These are phyloP conservation scores for Excoecaria cochinchinensis DNA, from an alignment of 345 rosid genomes.

Conservation along the genomic window DNA sequence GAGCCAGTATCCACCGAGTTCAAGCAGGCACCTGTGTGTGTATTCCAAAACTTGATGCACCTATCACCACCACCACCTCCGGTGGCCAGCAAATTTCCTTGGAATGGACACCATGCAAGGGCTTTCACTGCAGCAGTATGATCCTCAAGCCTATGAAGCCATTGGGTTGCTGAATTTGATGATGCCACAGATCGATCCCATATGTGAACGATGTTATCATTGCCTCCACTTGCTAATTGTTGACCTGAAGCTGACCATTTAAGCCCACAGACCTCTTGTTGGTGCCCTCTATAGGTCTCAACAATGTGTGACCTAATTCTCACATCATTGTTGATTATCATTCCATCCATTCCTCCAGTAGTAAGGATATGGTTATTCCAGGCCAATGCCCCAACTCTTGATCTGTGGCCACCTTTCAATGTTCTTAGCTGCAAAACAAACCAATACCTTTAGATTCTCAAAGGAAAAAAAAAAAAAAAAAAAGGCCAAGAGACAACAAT, in stretches of 20 bases:
- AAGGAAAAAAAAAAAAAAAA: background rate
- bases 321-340: constrained; percentile 49
- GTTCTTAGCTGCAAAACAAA: constrained; percentile 32
- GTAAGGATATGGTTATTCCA: constrained; percentile 55
- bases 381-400: constrained; percentile 45
- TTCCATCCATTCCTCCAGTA: constrained; percentile 51
- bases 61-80: constrained; percentile 58
- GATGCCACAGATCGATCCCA: constrained; percentile 52
- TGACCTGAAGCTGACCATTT: constrained; percentile 56
- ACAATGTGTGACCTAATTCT: constrained; percentile 45
- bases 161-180: constrained; percentile 42
- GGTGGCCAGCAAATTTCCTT: constrained; percentile 49
- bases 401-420: constrained; percentile 44
- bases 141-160: constrained; percentile 53
- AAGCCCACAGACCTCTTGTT: constrained; percentile 51
- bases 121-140: constrained; percentile 63
- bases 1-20: constrained; percentile 51
- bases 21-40: constrained; percentile 51
- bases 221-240: constrained; percentile 11
- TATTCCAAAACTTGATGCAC: constrained; percentile 51
- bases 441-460: background rate
- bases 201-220: constrained; percentile 44
- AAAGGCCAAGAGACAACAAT: background rate
- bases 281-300: constrained; percentile 45
- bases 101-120: constrained; percentile 65